These are phyloP conservation scores for Botryotinia narcissicola DNA, from an alignment of 2,329 filamentous ascomycete genomes.

Conservation along the genomic window DNA sequence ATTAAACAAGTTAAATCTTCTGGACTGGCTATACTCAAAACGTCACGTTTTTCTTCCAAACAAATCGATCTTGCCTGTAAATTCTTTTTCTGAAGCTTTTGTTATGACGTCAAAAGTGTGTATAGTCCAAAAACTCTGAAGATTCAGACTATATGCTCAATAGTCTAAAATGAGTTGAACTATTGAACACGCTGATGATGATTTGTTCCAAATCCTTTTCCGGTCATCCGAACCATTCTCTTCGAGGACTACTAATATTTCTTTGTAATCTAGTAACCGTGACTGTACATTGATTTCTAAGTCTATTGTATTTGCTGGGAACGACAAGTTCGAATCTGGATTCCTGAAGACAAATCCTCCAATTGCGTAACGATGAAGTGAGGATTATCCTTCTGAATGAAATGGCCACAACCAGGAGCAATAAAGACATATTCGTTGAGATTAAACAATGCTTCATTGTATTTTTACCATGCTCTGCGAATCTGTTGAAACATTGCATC, in stretches of 20 bases:
- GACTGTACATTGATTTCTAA: background rate
- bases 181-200: background rate
- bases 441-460: background rate
- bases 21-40: background rate
- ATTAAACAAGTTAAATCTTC: accelerated
- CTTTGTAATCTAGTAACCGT: background rate
- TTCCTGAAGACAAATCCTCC: background rate
- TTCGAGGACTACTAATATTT: background rate
- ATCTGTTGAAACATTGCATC: background rate
- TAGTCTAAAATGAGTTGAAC: background rate
- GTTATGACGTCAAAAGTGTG: accelerated
- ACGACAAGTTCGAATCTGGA: background rate
- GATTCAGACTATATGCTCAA: background rate
- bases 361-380: background rate
- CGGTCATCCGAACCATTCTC: background rate
- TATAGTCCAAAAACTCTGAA: too few relatives aligned
- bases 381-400: background rate
- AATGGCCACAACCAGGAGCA: background rate
- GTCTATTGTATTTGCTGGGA: accelerated
- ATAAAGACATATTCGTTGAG: background rate
- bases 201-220: background rate
- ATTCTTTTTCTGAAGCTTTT: background rate
- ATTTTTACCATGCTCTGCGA: background rate
- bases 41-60: background rate
- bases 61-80: too few relatives aligned